Conservation (phyloP, 257 asterid genomes). For the Fraxinus quadrangulata region DNA sequence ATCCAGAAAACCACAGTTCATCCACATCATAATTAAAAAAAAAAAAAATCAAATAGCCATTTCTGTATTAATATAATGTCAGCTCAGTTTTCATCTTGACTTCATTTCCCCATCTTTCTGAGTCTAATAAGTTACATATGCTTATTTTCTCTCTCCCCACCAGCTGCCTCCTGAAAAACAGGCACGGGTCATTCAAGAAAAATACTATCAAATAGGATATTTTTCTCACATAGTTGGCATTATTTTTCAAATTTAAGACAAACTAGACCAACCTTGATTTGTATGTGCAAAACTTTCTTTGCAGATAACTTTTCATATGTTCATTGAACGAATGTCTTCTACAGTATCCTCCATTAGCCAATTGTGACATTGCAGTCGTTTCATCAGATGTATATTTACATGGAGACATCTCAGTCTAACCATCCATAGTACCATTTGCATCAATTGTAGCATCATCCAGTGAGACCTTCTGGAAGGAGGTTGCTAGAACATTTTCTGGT, state of each 20-base stretch:
- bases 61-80: constrained; percentile 24
- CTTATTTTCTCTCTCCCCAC: constrained; percentile 33
- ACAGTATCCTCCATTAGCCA: constrained; percentile 38
- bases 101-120: constrained; percentile 25
- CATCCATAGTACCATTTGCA: constrained; percentile 33
- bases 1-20: constrained; percentile 28
- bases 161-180: constrained; percentile 34
- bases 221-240: background rate
- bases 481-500: constrained; percentile 37
- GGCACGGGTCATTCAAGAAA: constrained; percentile 21
- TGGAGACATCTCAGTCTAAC: constrained; percentile 27
- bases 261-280: constrained; percentile 29
- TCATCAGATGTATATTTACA: constrained; percentile 21
- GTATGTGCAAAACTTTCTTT: constrained; percentile 31
- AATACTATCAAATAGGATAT: background rate
- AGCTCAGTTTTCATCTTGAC: constrained; percentile 29
- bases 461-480: constrained; percentile 43
- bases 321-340: constrained; percentile 34
- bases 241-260: constrained; percentile 10
- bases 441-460: constrained; percentile 32
- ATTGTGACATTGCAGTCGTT: constrained; percentile 26
- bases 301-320: constrained; percentile 20
- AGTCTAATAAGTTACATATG: constrained; percentile 32
- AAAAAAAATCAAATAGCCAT: constrained; percentile 5
- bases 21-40: constrained; percentile 22